phyloP scores from a whole-genome alignment of 208 protist genomes.

The Perkinsela sp. region DNA sequence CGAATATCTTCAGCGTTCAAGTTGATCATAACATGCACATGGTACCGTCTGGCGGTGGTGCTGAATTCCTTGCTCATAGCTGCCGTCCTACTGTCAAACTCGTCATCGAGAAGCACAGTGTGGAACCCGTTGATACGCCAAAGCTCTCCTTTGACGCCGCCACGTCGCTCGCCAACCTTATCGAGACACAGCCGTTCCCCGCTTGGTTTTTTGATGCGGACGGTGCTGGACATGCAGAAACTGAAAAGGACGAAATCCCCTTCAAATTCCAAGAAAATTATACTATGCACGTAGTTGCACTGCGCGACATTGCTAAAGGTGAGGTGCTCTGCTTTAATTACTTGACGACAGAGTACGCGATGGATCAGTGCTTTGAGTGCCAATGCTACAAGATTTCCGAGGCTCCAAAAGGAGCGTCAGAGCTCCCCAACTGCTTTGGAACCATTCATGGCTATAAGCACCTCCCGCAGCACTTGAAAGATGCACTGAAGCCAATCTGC shows the following conservation, averaged over 20 bases:
- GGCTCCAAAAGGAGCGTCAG: background rate
- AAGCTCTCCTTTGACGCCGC: background rate
- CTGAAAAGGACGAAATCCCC: background rate
- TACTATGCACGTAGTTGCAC: constrained; percentile 28
- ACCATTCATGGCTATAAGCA: constrained; percentile 41
- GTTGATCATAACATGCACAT: background rate
- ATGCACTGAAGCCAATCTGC: constrained; percentile 9
- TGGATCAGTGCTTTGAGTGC: constrained; percentile 31
- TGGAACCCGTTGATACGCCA: background rate
- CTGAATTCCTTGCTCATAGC: constrained; percentile 41
- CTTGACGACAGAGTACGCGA: constrained; percentile 44
- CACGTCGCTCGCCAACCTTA: background rate
- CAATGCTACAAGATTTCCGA: constrained; percentile 11
- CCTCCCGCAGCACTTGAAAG: constrained; percentile 18
- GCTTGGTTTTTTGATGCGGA: background rate
- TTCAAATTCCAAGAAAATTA: constrained; percentile 11
- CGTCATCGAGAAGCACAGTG: constrained; percentile 11
- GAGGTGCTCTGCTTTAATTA: constrained; percentile 47
- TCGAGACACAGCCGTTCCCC: background rate
- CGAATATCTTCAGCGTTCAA: background rate
- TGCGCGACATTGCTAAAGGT: constrained; percentile 20
- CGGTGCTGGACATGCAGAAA: background rate
- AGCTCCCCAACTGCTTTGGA: constrained; percentile 13
- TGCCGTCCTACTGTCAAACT: constrained; percentile 39
- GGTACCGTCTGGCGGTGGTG: constrained; percentile 11